A percentile compares a stretch with the other conserved stretches of the same genome.
Conservation (phyloP, 2,329 filamentous ascomycete species). For the Zasmidium angulare region DNA sequence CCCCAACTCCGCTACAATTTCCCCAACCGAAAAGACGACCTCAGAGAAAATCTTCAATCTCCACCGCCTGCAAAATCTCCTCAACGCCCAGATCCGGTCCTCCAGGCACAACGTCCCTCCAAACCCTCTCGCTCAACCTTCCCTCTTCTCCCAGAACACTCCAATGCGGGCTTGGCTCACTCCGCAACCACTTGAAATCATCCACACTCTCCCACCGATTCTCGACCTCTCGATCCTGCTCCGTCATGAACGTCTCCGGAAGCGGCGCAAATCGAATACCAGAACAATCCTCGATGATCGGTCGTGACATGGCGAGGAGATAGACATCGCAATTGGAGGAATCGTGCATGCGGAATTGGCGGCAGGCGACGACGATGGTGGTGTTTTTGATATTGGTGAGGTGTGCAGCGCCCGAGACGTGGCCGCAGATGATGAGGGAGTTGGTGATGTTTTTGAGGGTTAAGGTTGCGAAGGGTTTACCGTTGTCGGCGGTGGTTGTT, state of each 20-base stretch:
- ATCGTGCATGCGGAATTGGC: slow-evolving; percentile 93
- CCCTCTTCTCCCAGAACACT: slow-evolving; percentile 61
- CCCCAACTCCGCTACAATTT: neutral
- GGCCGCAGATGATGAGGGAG: slow-evolving; percentile 74
- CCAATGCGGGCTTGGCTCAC: slow-evolving; percentile 87
- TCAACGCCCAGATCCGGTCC: slow-evolving; percentile 61
- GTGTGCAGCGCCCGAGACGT: slow-evolving; percentile 77
- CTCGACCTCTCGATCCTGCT: slow-evolving; percentile 30
- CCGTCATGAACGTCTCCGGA: slow-evolving; percentile 57
- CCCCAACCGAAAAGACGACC: neutral
- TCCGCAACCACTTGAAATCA: slow-evolving; percentile 96
- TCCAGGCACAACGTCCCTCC: slow-evolving; percentile 68
- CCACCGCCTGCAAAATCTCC: slow-evolving; percentile 59
- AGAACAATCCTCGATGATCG: slow-evolving; percentile 89
- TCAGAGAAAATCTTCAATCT: slow-evolving; percentile 1
- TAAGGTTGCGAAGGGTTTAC: slow-evolving; percentile 64
- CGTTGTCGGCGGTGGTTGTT: slow-evolving; percentile 34
- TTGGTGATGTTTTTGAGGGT: slow-evolving; percentile 67
- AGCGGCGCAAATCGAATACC: slow-evolving; percentile 76
- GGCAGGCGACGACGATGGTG: slow-evolving; percentile 73
- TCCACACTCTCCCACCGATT: slow-evolving; percentile 90
- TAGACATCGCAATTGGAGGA: slow-evolving; percentile 81
- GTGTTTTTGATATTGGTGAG: slow-evolving; percentile 73
- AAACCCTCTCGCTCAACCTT: slow-evolving; percentile 47
- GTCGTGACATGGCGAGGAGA: slow-evolving; percentile 75